A percentile compares a stretch with the other conserved stretches of the same genome.
phyloP scores from a whole-genome alignment of 805 yeast genomes.

The Teunomyces barrocoloradensis region DNA sequence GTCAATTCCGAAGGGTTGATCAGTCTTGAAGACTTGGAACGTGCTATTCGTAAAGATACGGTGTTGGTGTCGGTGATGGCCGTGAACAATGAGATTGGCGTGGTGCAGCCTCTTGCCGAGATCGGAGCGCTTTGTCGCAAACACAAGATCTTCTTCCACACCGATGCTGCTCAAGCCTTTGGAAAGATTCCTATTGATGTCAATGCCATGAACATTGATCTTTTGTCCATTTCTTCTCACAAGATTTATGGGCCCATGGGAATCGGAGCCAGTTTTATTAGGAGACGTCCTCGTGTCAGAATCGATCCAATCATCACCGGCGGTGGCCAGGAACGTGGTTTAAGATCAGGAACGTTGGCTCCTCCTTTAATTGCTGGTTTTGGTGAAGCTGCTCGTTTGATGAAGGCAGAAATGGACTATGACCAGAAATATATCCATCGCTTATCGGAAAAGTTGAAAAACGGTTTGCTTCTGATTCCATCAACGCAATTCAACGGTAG shows the following conservation, averaged over 20 bases:
- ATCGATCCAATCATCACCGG: conserved; percentile 92
- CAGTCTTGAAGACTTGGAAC: conserved; percentile 71
- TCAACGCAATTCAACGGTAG: conserved; percentile 93
- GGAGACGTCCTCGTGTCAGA: conserved; percentile 98
- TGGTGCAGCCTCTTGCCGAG: conserved; percentile 91
- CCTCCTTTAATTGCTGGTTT: conserved; percentile 96
- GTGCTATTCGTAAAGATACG: conserved; percentile 87
- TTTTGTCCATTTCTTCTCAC: conserved; percentile 92
- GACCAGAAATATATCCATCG: conserved; percentile 69
- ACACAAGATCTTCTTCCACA: conserved; percentile 91
- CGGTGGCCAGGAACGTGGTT: conserved; percentile 99
- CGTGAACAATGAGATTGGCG: conserved; percentile 97
- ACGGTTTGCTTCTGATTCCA: conserved; percentile 74
- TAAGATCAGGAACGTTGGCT: conserved; percentile 94
- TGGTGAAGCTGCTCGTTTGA: conserved; percentile 93
- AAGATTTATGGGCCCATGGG: conserved; percentile 98
- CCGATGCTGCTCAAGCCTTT: conserved; percentile 96
- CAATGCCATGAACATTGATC: conserved; percentile 87
- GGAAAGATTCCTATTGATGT: conserved; percentile 94
- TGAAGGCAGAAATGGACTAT: conserved; percentile 66
- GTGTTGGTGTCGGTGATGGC: conserved; percentile 91
- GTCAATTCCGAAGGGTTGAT: conserved; percentile 81
- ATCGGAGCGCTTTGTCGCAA: conserved; percentile 85
- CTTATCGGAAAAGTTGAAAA: conserved; percentile 70
- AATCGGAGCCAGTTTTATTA: conserved; percentile 88